Conservation (phyloP, 2,329 filamentous ascomycete genomes). For the Penicillium brevicompactum region DNA sequence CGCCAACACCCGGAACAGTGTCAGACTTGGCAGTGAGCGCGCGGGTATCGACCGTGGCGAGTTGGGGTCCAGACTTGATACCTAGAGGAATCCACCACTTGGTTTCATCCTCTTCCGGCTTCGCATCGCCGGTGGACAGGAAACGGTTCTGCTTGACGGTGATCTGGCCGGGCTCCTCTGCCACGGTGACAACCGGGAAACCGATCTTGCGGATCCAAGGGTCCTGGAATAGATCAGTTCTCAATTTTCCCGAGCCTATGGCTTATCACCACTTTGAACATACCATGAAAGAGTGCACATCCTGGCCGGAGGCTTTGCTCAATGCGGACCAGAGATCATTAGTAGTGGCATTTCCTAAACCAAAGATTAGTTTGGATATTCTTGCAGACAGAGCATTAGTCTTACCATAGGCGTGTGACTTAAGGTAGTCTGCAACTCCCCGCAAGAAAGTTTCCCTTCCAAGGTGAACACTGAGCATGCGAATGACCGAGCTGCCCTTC, state of each 20-base stretch:
- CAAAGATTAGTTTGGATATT: constrained; percentile 4
- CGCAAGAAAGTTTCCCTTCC: constrained; percentile 85
- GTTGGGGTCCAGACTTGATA: constrained; percentile 72
- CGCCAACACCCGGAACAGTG: constrained; percentile 64
- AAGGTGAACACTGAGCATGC: constrained; percentile 91
- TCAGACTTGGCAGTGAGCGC: constrained; percentile 76
- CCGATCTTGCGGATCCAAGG: constrained; percentile 96
- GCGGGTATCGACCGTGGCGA: constrained; percentile 63
- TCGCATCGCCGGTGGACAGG: constrained; percentile 86
- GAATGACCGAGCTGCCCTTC: constrained; percentile 93
- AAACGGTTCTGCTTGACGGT: constrained; percentile 84
- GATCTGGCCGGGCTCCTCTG: constrained; percentile 81
- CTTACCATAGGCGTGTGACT: constrained; percentile 78
- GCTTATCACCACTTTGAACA: constrained; percentile 5
- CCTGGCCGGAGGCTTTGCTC: constrained; percentile 81
- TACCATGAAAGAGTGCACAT: constrained; percentile 83
- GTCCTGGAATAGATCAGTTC: constrained; percentile 46
- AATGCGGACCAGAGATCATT: constrained; percentile 88
- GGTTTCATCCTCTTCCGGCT: constrained; percentile 86
- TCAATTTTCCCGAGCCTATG: not conserved
- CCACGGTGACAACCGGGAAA: constrained; percentile 84
- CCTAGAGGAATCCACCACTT: constrained; percentile 95
- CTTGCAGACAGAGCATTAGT: not conserved
- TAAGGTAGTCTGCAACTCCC: constrained; percentile 87
- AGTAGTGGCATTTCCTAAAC: constrained; percentile 74